Evolutionary conservation across 2,329 filamentous ascomycete species (phyloP).

Genomic region (Elsinoe ampelina): DNA sequence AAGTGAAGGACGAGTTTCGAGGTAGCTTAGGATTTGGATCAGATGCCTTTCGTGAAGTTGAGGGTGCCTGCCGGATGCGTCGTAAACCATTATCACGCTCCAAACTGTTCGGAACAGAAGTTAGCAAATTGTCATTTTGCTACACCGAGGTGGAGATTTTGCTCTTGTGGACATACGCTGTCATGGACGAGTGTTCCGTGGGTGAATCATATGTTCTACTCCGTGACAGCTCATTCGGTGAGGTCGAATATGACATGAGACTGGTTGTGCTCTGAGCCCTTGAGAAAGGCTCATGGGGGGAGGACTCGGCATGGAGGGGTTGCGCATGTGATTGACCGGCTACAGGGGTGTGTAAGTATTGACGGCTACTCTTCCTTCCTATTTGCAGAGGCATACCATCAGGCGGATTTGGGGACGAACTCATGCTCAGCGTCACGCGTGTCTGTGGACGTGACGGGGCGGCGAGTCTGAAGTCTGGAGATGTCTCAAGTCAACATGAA

Average conservation of each 20-base stretch:
- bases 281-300: conserved; percentile 3
- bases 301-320: conserved; percentile 9
- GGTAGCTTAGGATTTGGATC: conserved; percentile 55
- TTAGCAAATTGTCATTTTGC: conserved; percentile 3
- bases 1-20: conserved; percentile 66
- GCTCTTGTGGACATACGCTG: conserved; percentile 7
- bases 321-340: conserved; percentile 12
- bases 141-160: background rate
- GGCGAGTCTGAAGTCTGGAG: background rate
- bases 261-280: conserved; percentile 12
- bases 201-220: conserved; percentile 12
- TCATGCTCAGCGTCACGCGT: conserved; percentile 13
- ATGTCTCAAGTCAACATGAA: conserved; percentile 13
- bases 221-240: conserved; percentile 11
- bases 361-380: background rate
- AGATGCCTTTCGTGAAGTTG: conserved; percentile 33
- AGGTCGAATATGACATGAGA: conserved; percentile 13
- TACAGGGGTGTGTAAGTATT: conserved; percentile 7
- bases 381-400: conserved; percentile 3
- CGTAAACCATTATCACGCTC: conserved; percentile 56
- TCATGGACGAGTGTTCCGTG: conserved; percentile 8
- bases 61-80: conserved; percentile 82
- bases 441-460: conserved; percentile 4
- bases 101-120: conserved; percentile 8
- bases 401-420: conserved; percentile 9